A percentile compares a stretch with the other conserved stretches of the same genome.
Evolutionary conservation across 768 basidiomycete genomes (phyloP).

Genomic region (Epithele typhae): DNA sequence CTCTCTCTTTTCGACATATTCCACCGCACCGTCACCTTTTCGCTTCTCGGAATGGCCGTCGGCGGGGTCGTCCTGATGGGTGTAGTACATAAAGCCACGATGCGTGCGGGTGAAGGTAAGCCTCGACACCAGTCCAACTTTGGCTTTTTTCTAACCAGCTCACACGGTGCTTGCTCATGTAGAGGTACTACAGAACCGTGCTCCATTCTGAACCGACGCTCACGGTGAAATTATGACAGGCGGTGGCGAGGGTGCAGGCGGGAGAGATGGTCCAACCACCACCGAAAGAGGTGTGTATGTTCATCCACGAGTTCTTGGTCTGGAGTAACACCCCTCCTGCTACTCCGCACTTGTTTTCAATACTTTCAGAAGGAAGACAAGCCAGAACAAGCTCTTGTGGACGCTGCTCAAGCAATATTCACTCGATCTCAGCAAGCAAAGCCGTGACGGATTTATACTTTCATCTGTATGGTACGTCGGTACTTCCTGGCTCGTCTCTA

Average conservation of each 20-base stretch:
- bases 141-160: background rate
- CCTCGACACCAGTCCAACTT: background rate
- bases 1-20: conserved; percentile 41
- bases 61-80: conserved; percentile 52
- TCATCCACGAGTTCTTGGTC: no score
- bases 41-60: conserved; percentile 46
- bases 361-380: no score
- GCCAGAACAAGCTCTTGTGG: no score
- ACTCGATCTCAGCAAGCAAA: no score
- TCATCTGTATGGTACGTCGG: no score
- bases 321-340: no score
- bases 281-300: conserved; percentile 5
- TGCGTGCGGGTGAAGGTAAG: conserved; percentile 54
- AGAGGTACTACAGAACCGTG: conserved; percentile 6
- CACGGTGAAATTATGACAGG: background rate
- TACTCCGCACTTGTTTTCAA: no score
- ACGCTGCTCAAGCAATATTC: no score
- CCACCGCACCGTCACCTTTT: conserved; percentile 52
- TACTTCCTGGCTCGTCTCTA: no score
- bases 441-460: no score
- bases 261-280: background rate
- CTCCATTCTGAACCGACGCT: background rate
- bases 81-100: conserved; percentile 48
- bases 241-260: conserved; percentile 11
- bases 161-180: background rate